Base-by-base conservation (phyloP, 345 rosid species). In the Salix caprea region DNA sequence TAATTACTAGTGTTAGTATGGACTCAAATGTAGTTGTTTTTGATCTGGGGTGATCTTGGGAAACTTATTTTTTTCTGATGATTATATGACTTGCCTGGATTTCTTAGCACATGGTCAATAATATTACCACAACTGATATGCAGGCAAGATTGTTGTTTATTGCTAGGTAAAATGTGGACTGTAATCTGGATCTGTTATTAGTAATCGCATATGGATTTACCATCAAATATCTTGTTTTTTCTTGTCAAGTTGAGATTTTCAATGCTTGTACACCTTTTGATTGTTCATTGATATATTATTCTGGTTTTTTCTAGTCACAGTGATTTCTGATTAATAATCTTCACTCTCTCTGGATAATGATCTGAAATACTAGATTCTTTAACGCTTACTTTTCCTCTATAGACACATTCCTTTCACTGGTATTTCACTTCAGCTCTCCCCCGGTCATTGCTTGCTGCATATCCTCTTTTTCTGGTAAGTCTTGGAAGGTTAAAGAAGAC, bases 351-450 rank as follows among this genome's bases (percentile, higher is more conserved):
- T 3, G 4, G 30, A 37, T 71, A 32, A 19, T 10, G 24, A 40
- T 76, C 30, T 56, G 58, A 37, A 32, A 21, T 70, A 39, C 26
- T 74, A 42, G 76, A 46, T 83, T 84, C 90, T 86, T 89, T 87
- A 78, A 87, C 74, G 67, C 6, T 34, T 70, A 72, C 82, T 76
- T 72, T 70, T 50, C 62, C 62, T 83, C 60, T 74, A 70, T 72
- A 96, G 99, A 96, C 97, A 65, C 93, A 86, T 76, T 84, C 95
- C 61, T 76, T 92, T 68, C 95, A 92, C 82, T 93, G 99, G 97
- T 96, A 96, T 86, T 93, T 96, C 85, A 92, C 95, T 84, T 96
- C 97, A 34, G 98, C 99, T 74, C 98, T 96, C 58, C 96, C 97
- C 68, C 98, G 98, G 30, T 83, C 84, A 2, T 85, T 93, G 83